Evolutionary conservation across 2,329 filamentous ascomycete genomes (phyloP), one percentile per base, ranked within the genome.

Genomic region (Trichoderma gracile): DNA sequence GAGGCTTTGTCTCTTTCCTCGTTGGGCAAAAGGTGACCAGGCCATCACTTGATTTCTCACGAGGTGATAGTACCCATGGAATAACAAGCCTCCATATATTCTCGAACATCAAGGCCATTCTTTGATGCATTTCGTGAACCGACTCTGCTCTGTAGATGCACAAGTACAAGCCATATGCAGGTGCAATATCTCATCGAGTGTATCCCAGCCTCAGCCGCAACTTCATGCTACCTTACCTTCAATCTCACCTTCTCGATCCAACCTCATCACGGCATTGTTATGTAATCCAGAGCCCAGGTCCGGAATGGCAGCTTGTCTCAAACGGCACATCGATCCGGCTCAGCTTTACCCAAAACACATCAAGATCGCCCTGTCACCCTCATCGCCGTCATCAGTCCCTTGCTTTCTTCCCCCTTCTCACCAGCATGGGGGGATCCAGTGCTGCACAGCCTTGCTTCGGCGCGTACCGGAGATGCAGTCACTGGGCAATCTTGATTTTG

Each of bases 301-400:
- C 19, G 6, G 14, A 42, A 33, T 10, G 30, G 30, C 17, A 42
- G 27, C 47, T 19, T 27, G 17, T 52, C 17, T 45, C 17, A 30
- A 30, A 30, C 30, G 43, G 56, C 47, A 58, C 23, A 17, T 12
- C 14, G 23, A 38, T 40, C 17, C 50, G 9, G 7, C 10, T 50
- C 47, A 42, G 17, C 56, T n/a, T 60, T 50, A 9, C 46, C 57
- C n/a, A 60, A 60, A 60, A 52, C 57, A 60, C 45, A 46, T 27
- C 57, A 60, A 50, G 45, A 60, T 60, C 45, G 8, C 21, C 49
- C 49, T 46, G 33, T 60, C 57, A 21, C 25, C 33, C 46, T 60
- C 25, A 56, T 56, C 17, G 54, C 54, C 42, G 54, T 19, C 30
- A 33, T 27, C 42, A 45, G 5, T n/a, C 38, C 57, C 33, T 23